These are phyloP conservation scores for Geotrichum klebahnii DNA, from an alignment of 1,139 yeast genomes.

Conservation along the genomic window DNA sequence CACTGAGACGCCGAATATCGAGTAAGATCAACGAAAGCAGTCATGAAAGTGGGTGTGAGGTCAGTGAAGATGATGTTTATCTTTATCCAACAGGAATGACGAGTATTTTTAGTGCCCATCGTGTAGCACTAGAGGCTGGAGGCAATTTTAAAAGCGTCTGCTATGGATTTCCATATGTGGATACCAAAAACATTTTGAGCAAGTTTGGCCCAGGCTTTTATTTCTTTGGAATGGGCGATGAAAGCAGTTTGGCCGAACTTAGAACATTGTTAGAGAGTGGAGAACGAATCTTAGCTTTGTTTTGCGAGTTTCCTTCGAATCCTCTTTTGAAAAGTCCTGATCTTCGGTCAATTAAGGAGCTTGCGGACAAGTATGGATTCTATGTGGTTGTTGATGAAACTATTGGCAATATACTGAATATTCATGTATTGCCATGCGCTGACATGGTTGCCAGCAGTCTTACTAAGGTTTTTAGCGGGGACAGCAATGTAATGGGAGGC, in stretches of 20 bases:
- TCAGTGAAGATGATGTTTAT: slow-evolving; percentile 64
- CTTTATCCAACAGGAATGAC: slow-evolving; percentile 93
- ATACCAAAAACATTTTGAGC: slow-evolving; percentile 75
- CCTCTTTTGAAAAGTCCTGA: slow-evolving; percentile 85
- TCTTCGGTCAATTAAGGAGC: slow-evolving; percentile 54
- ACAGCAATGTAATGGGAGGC: slow-evolving; percentile 94
- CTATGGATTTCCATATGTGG: slow-evolving; percentile 94
- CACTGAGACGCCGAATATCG: slow-evolving; percentile 71
- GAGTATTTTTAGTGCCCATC: slow-evolving; percentile 78
- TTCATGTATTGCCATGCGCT: slow-evolving; percentile 74
- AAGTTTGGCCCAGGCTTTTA: slow-evolving; percentile 84
- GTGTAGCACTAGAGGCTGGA: slow-evolving; percentile 48
- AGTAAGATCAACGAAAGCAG: slow-evolving; percentile 54
- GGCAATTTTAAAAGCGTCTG: slow-evolving; percentile 61
- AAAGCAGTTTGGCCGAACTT: slow-evolving; percentile 48
- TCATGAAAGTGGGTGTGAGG: slow-evolving; percentile 20
- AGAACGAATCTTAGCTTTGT: slow-evolving; percentile 60
- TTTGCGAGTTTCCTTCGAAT: slow-evolving; percentile 92
- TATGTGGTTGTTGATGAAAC: slow-evolving; percentile 89
- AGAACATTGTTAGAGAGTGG: slow-evolving; percentile 62
- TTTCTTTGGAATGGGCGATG: slow-evolving; percentile 82
- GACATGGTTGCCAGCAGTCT: slow-evolving; percentile 84
- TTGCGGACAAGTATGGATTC: slow-evolving; percentile 68
- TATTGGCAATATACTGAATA: slow-evolving; percentile 81
- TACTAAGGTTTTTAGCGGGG: slow-evolving; percentile 91